These are phyloP conservation scores for Monosporascus sp. DNA, from an alignment of 2,329 filamentous ascomycete genomes.

Conservation along the genomic window DNA sequence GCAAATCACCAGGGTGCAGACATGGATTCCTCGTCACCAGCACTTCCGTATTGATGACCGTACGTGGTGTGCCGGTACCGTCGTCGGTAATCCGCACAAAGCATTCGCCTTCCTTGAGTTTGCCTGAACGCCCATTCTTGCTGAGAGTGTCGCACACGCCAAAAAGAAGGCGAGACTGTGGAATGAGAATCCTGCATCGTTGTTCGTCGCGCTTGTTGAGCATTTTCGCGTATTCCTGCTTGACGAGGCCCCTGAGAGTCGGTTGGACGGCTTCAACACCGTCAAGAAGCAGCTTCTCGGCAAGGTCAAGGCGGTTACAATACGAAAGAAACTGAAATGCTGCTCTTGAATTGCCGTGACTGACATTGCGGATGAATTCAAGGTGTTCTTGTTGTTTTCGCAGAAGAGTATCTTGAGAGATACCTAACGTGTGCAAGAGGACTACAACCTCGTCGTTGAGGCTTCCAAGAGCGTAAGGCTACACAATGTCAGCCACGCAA, in stretches of 20 bases:
- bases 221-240: constrained; percentile 28
- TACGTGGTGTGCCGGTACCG: constrained; percentile 26
- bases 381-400: constrained; percentile 32
- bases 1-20: constrained; percentile 35
- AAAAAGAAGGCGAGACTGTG: constrained; percentile 31
- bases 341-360: constrained; percentile 16
- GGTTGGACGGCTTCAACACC: constrained; percentile 26
- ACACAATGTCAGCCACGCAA: neutral
- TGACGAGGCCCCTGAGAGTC: constrained; percentile 23
- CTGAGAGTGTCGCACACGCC: constrained; percentile 30
- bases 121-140: constrained; percentile 11
- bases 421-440: constrained; percentile 31
- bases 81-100: constrained; percentile 31
- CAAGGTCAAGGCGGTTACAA: constrained; percentile 25
- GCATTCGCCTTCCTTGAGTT: constrained; percentile 32
- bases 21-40: constrained; percentile 37
- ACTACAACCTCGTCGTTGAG: constrained; percentile 38
- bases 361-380: constrained; percentile 24
- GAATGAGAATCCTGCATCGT: constrained; percentile 31
- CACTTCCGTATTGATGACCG: constrained; percentile 29
- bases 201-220: constrained; percentile 28
- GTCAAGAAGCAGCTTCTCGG: constrained; percentile 32
- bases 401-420: constrained; percentile 24
- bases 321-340: constrained; percentile 32
- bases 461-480: constrained; percentile 34